A percentile compares a stretch with the other conserved stretches of the same genome.
phyloP scores from a whole-genome alignment of 73 alveolate species.

The Paramecium sonneborni region DNA sequence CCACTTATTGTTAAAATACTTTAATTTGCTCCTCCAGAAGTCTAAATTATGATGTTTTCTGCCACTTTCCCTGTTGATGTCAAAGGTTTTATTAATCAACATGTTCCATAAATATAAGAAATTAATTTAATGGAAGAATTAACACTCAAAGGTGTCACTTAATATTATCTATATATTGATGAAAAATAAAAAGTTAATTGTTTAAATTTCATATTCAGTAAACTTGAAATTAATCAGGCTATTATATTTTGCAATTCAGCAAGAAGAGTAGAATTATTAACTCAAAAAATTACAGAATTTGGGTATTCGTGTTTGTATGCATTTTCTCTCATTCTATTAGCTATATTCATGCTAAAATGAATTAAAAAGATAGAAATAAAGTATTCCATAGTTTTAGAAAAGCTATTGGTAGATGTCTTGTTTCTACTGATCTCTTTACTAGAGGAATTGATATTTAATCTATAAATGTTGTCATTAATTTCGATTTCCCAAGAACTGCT shows the following conservation, averaged over 20 bases:
- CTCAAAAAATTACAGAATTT: slow-evolving; percentile 89
- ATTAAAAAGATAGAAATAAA: slow-evolving; percentile 83
- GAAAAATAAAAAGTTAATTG: slow-evolving; percentile 83
- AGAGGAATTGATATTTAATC: slow-evolving; percentile 98
- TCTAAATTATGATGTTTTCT: slow-evolving; percentile 94
- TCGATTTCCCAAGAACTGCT: slow-evolving; percentile 97
- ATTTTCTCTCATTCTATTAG: background rate
- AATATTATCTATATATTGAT: slow-evolving; percentile 96
- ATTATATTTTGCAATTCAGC: slow-evolving; percentile 94
- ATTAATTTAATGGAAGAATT: slow-evolving; percentile 97
- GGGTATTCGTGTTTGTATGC: slow-evolving; percentile 77
- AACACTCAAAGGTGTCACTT: slow-evolving; percentile 96
- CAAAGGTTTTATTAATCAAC: slow-evolving; percentile 90
- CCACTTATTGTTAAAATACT: slow-evolving; percentile 87
- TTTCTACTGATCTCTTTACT: slow-evolving; percentile 95
- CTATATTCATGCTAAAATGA: slow-evolving; percentile 68
- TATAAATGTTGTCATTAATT: slow-evolving; percentile 98
- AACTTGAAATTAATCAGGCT: slow-evolving; percentile 91
- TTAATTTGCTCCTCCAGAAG: slow-evolving; percentile 78
- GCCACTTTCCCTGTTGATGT: slow-evolving; percentile 98
- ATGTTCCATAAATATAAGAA: slow-evolving; percentile 85
- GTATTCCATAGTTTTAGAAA: slow-evolving; percentile 94
- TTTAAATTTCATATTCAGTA: slow-evolving; percentile 56
- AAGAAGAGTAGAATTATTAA: slow-evolving; percentile 94
- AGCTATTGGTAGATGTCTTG: slow-evolving; percentile 85